Base-by-base conservation (phyloP, 2,329 filamentous ascomycete genomes). In the Sclerotinia nivalis region DNA sequence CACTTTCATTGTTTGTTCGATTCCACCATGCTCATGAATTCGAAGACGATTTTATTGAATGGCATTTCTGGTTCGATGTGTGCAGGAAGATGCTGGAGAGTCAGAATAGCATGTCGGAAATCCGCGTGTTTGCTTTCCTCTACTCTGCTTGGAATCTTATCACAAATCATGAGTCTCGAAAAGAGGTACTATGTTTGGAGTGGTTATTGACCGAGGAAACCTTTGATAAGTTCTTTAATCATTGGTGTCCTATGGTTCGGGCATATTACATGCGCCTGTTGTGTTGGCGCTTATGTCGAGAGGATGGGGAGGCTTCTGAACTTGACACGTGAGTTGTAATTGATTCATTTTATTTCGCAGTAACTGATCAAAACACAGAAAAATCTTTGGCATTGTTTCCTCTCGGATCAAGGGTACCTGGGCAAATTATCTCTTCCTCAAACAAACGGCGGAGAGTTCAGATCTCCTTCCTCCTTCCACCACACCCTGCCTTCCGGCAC, bases 201-300 rank as follows among this genome's bases (percentile, higher is more conserved):
- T 89, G 91, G 76, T 78, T 93, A 40, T 79, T 93, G 55, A 83
- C 87, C 52, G 84, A 86, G 37, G 81, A 84, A 8, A 83, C 88
- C 47, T 92, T 92, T 77, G 86, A 89, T 72, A 86, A 84, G 72
- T 86, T 89, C 71, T 93, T 92, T 78, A 89, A 87, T 73, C 90
- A 92, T 75, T 92, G 90, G 90, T 92, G 89, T 78, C 89, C 90
- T 0, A 92, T 92, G 90, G 89, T 92, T n/a, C 84, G 90, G 74
- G 87, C 89, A 34, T 92, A 92, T 79, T 92, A 86, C 75, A 91
- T 91, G 84, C 88, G 90, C 47, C 79, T 93, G 49, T 77, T 92
- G 45, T 91, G 89, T 78, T 93, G 90, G 90, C 85, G 90, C 68
- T 77, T 92, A 47, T 89, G 86, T 69, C 83, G 90, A 70, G 87